phyloP scores from a whole-genome alignment of 768 basidiomycete genomes.

The Russula foetens region DNA sequence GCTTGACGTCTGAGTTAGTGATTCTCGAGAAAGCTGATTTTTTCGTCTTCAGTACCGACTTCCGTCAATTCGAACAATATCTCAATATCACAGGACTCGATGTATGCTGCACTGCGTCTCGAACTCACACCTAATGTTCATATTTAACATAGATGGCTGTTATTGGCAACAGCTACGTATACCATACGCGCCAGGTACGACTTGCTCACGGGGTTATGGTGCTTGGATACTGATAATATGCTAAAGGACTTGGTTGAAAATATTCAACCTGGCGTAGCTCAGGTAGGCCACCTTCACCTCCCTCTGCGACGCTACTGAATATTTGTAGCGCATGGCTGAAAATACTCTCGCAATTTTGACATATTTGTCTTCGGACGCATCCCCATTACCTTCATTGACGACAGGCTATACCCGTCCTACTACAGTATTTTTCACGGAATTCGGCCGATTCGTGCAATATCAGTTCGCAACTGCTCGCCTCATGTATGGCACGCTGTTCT shows the following conservation, averaged over 20 bases:
- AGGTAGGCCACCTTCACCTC: constrained; percentile 24
- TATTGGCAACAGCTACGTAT: constrained; percentile 86
- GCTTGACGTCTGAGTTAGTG: neutral
- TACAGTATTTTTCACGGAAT: constrained; percentile 71
- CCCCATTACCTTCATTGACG: constrained; percentile 60
- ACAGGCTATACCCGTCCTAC: constrained; percentile 41
- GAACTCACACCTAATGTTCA: neutral
- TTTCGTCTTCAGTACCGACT: constrained; percentile 64
- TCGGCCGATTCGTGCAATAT: constrained; percentile 66
- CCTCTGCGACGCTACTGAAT: neutral
- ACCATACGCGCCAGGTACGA: constrained; percentile 81
- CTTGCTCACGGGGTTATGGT: neutral
- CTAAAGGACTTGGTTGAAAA: constrained; percentile 69
- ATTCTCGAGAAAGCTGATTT: constrained; percentile 2
- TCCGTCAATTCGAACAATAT: constrained; percentile 88
- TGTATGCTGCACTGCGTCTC: constrained; percentile 35
- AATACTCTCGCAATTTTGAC: constrained; percentile 75
- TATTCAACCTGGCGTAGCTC: constrained; percentile 74
- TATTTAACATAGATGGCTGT: constrained; percentile 61
- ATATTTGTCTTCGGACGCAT: constrained; percentile 61
- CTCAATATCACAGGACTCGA: constrained; percentile 88
- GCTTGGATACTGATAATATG: neutral
- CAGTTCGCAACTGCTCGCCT: constrained; percentile 63
- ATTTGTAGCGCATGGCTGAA: constrained; percentile 76
- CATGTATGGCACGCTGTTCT: constrained; percentile 47